phyloP scores from a whole-genome alignment of 768 basidiomycete genomes.

The Chalciporus pseudorubinellus region DNA sequence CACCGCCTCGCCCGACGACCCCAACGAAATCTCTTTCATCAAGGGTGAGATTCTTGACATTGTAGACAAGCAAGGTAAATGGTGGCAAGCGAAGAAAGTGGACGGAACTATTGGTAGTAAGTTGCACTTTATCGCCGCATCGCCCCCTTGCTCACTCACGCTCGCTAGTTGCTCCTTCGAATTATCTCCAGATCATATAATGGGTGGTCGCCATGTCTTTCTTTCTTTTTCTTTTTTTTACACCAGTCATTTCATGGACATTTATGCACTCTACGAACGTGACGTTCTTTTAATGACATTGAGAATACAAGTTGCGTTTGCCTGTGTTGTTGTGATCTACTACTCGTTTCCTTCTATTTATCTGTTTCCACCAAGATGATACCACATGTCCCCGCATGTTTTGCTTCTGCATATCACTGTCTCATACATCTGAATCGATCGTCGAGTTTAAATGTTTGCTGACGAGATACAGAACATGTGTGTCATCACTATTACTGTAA shows the following conservation, averaged over 20 bases:
- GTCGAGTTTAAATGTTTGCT: neutral
- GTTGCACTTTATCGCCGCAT: conserved; percentile 30
- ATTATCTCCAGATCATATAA: conserved; percentile 80
- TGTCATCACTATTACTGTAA: too few relatives aligned
- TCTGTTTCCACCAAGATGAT: conserved; percentile 29
- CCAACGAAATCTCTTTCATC: conserved; percentile 90
- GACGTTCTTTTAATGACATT: conserved; percentile 32
- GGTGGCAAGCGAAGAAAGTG: conserved; percentile 85
- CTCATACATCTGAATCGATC: neutral
- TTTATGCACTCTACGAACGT: conserved; percentile 28
- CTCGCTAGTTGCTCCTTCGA: conserved; percentile 72
- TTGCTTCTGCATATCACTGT: conserved; percentile 9
- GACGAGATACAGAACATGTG: neutral
- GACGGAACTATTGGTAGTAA: conserved; percentile 78
- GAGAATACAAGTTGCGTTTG: conserved; percentile 16
- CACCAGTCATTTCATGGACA: conserved; percentile 22
- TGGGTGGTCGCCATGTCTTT: conserved; percentile 14
- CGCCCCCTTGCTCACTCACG: conserved; percentile 10
- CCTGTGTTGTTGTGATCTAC: conserved; percentile 26
- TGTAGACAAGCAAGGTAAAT: conserved; percentile 88
- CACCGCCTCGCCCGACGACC: conserved; percentile 90
- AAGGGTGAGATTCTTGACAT: conserved; percentile 94
- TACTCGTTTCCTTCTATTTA: conserved; percentile 33
- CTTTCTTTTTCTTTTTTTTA: conserved; percentile 8
- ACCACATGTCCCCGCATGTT: conserved; percentile 27